phyloP scores from a whole-genome alignment of 805 yeast genomes.

The Jamesozyma lodderae region DNA sequence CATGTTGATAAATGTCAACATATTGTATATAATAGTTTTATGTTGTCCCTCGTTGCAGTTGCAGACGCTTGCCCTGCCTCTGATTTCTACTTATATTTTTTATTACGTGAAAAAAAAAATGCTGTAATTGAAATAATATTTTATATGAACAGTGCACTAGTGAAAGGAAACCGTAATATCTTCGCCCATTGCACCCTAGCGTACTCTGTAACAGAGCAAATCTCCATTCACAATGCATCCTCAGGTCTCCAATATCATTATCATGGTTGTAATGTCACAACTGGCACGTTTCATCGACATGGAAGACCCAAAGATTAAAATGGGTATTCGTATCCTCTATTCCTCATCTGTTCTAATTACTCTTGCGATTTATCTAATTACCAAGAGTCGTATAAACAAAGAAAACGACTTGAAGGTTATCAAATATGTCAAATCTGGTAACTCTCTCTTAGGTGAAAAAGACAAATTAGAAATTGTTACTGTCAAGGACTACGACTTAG shows the following conservation, averaged over 20 bases:
- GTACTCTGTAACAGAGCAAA: background rate
- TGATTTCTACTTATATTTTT: too few species aligned
- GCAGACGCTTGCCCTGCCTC: too few species aligned
- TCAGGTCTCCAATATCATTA: constrained; percentile 70
- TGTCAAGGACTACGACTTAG: constrained; percentile 87
- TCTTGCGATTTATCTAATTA: constrained; percentile 55
- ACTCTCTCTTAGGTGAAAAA: constrained; percentile 61
- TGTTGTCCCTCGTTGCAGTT: too few species aligned
- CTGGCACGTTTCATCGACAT: constrained; percentile 80
- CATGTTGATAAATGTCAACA: too few species aligned
- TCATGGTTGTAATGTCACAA: constrained; percentile 97
- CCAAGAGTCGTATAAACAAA: constrained; percentile 49
- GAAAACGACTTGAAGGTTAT: constrained; percentile 87
- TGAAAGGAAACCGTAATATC: too few species aligned
- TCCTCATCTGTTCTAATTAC: constrained; percentile 56
- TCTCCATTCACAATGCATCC: constrained; percentile 54
- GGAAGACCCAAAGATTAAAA: constrained; percentile 67
- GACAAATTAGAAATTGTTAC: constrained; percentile 82
- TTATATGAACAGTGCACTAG: too few species aligned
- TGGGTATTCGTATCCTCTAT: constrained; percentile 70
- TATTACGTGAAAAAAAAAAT: too few species aligned
- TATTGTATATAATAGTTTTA: too few species aligned
- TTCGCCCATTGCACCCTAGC: background rate
- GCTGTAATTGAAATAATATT: too few species aligned
- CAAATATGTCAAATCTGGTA: constrained; percentile 82